A percentile compares a stretch with the other conserved stretches of the same genome.
Evolutionary conservation across 73 alveolate species (phyloP).

Genomic region (Paramecium octaurelia): DNA sequence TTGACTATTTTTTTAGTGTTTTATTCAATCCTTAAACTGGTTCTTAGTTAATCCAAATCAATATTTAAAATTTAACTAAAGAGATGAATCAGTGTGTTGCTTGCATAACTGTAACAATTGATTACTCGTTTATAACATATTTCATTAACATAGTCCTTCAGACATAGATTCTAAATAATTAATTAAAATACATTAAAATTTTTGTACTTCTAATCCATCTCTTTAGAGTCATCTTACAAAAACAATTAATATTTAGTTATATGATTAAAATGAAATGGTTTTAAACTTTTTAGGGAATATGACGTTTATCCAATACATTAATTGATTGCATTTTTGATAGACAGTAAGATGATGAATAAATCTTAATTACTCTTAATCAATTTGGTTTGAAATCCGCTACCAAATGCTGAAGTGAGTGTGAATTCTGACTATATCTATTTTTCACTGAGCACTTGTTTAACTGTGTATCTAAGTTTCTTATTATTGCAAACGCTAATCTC

Average conservation of each 20-base stretch:
- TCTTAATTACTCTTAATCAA: neutral
- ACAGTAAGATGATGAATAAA: neutral
- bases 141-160: neutral
- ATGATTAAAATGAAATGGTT: neutral
- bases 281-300: neutral
- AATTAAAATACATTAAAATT: neutral
- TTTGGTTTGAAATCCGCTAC: neutral
- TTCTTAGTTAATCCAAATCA: neutral
- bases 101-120: conserved; percentile 8
- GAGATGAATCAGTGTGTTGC: neutral
- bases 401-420: neutral
- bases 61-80: neutral
- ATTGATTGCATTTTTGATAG: neutral
- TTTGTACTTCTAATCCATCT: neutral
- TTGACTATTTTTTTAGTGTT: neutral
- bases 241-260: neutral
- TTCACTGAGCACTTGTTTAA: neutral
- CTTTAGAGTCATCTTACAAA: neutral
- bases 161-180: neutral
- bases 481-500: neutral
- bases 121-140: neutral
- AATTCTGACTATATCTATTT: neutral
- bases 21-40: neutral
- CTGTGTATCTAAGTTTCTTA: neutral
- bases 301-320: neutral